A percentile compares a stretch with the other conserved stretches of the same genome.
Conservation (phyloP, 495 filamentous ascomycete species). For the Venustampulla echinocandica region DNA sequence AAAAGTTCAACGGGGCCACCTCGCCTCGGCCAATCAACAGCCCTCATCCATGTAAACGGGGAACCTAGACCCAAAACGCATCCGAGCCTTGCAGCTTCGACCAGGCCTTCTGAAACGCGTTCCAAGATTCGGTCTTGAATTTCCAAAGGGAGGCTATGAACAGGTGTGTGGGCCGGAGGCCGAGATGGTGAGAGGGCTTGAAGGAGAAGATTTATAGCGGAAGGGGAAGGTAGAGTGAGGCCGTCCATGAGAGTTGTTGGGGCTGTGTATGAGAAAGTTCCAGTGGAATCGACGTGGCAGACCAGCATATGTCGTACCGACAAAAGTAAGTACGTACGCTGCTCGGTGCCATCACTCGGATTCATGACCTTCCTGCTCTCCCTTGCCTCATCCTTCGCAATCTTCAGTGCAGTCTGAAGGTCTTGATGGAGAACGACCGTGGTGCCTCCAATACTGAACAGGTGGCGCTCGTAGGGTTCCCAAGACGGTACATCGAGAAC, state of each 20-base stretch:
- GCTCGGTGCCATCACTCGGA: neutral
- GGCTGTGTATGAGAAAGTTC: constrained; percentile 1
- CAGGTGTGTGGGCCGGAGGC: neutral
- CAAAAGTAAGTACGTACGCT: constrained; percentile 8
- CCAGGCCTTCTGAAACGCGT: constrained; percentile 8
- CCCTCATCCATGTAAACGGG: constrained; percentile 1
- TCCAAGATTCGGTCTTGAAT: constrained; percentile 9
- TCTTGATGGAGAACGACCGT: constrained; percentile 2
- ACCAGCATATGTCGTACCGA: constrained; percentile 13
- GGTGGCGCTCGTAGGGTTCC: neutral
- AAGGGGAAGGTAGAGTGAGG: neutral
- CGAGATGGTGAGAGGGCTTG: constrained; percentile 2
- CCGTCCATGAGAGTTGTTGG: constrained; percentile 7
- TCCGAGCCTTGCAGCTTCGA: constrained; percentile 9
- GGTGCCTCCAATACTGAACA: constrained; percentile 5
- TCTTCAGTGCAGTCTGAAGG: neutral
- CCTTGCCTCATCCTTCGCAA: constrained; percentile 1
- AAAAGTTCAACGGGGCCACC: neutral
- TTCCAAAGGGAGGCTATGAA: constrained; percentile 10
- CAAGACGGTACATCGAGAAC: constrained; percentile 7
- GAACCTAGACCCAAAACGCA: constrained; percentile 3
- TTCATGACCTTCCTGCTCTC: neutral
- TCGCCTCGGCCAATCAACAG: neutral
- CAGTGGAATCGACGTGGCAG: constrained; percentile 2
- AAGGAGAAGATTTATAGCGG: constrained; percentile 7